Evolutionary conservation across 192 early-diverging fungal species (phyloP), one percentile per base, ranked within the genome.

Genomic region (Rhizophagus clarus): DNA sequence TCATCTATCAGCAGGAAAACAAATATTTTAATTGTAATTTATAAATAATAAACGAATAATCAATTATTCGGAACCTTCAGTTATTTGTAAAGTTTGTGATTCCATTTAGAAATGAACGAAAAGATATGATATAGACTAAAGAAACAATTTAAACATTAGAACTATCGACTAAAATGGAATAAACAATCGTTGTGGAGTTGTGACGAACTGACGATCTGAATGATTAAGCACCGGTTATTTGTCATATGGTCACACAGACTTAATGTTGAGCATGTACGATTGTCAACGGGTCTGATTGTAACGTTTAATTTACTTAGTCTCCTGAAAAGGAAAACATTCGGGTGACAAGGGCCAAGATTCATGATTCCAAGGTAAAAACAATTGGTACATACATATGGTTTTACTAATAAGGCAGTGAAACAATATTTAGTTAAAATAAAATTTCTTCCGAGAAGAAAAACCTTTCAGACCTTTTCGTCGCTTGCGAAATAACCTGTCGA

Each of bases 1-100:
- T 98, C 97, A 51, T 97, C 97, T 86, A 56, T 56, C 51, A 22
- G 20, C 15, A 56, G 6, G 6, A 56, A 56, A 56, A 20, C 1
- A 6, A 20, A 20, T 56, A 56, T 56, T 56, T 56, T 22, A 22
- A 56, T 56, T 22, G 6, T 20, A 56, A 20, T 20, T 56, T 56
- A 56, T 20, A 56, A 56, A 22, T 56, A n/a, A 56, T 20, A 4
- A 56, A 56, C 51, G 7, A 22, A 56, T 56, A 56, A 12, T 56
- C 17, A 56, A 56, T 56, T 56, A n/a, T 4, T 17, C 17, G 9
- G 17, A 56, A 56, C 51, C 51, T 56, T 56, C 51, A 17, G 51
- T 56, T 56, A 56, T 56, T 20, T 56, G 51, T 20, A 22, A 22
- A 22, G 51, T 17, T 20, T 56, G 51, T 22, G 51, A 56, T 7